Conservation (phyloP, 768 basidiomycete species). For the Phylloporus arenicola region DNA sequence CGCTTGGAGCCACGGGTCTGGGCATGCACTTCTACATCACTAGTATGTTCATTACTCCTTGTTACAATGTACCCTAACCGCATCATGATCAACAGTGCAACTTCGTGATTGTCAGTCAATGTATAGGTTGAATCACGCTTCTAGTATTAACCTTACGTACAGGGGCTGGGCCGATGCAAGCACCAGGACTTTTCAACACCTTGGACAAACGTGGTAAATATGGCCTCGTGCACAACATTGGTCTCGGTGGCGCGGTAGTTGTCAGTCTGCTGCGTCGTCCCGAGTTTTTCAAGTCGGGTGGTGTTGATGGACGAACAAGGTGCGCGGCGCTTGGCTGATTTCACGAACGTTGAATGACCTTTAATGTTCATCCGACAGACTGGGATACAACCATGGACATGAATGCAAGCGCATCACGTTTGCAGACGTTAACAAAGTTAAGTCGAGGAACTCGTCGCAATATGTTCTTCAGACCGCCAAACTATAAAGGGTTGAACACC, state of each 20-base stretch:
- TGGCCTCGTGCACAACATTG: conserved; percentile 79
- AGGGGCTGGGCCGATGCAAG: conserved; percentile 88
- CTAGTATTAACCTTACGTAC: not conserved
- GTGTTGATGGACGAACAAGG: conserved; percentile 64
- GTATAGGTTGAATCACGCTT: not conserved
- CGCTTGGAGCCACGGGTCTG: conserved; percentile 75
- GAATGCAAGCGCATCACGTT: conserved; percentile 58
- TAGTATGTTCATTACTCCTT: conserved; percentile 39
- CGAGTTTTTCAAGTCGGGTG: conserved; percentile 66
- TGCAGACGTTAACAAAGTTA: conserved; percentile 70
- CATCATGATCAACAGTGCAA: conserved; percentile 49
- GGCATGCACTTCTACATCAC: conserved; percentile 87
- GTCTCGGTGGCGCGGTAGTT: conserved; percentile 76
- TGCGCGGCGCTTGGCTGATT: conserved; percentile 17
- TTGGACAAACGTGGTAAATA: conserved; percentile 68
- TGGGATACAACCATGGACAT: conserved; percentile 78
- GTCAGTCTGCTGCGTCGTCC: conserved; percentile 72
- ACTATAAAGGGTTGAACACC: conserved; percentile 26
- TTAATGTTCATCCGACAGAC: conserved; percentile 31
- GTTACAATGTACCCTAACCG: not conserved
- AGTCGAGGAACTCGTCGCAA: conserved; percentile 55
- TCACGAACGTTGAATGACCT: not conserved
- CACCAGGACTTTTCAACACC: conserved; percentile 58
- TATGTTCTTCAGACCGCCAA: conserved; percentile 37
- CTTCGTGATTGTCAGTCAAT: conserved; percentile 54